Evolutionary conservation across 228 moss, liverwort and hornwort genomes (phyloP).

Genomic region (Sphagnum magellanicum): DNA sequence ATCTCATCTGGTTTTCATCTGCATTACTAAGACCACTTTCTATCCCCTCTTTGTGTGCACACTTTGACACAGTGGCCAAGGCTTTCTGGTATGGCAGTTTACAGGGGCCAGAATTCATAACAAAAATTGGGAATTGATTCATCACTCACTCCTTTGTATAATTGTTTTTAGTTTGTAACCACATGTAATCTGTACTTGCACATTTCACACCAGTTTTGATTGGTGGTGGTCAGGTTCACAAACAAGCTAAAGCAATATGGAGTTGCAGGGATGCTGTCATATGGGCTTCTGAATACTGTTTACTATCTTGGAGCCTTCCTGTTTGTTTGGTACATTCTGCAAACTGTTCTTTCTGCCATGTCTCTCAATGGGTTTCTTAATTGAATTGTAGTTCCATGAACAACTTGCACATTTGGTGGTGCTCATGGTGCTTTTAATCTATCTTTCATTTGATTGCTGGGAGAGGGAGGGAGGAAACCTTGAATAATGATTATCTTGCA

Average conservation of each 20-base stretch:
- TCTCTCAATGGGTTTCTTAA: no score
- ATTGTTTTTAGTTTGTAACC: not conserved
- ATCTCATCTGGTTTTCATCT: not conserved
- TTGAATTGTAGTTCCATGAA: no score
- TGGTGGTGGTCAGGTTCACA: slow-evolving; percentile 16
- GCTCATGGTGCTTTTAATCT: no score
- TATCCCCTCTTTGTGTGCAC: no score
- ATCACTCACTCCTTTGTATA: no score
- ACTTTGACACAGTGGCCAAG: not conserved
- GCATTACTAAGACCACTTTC: no score
- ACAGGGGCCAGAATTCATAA: not conserved
- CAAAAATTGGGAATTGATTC: not conserved
- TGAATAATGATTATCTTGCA: no score
- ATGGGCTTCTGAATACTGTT: slow-evolving; percentile 46
- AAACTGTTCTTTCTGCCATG: no score
- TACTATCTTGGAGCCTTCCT: slow-evolving; percentile 43
- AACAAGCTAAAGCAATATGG: slow-evolving; percentile 36
- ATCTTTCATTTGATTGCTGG: no score
- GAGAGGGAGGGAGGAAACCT: no score
- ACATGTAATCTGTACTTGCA: not conserved
- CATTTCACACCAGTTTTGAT: not conserved
- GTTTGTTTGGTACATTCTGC: slow-evolving; percentile 39
- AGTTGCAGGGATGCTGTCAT: slow-evolving; percentile 39
- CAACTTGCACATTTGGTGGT: no score
- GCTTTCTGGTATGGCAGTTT: not conserved